These are phyloP conservation scores for Paraconiothyrium brasiliense DNA, from an alignment of 2,329 filamentous ascomycete genomes.

Conservation along the genomic window DNA sequence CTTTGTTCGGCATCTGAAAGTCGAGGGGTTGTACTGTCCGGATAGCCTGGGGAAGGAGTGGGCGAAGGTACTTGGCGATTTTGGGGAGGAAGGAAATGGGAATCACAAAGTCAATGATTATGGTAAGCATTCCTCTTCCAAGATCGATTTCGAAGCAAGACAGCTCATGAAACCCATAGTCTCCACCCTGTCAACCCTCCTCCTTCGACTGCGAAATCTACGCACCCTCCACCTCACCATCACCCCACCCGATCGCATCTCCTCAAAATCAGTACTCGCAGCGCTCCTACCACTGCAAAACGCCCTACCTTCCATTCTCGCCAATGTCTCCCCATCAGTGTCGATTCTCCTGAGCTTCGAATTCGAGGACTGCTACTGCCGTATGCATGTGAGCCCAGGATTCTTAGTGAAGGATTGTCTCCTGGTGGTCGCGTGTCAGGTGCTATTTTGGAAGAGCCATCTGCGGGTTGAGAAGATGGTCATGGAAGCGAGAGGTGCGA, in stretches of 20 bases:
- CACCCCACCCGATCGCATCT: constrained; percentile 19
- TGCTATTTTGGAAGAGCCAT: constrained; percentile 40
- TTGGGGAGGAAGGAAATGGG: constrained; percentile 27
- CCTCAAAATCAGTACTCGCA: constrained; percentile 31
- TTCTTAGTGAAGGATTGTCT: constrained; percentile 31
- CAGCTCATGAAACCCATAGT: neutral
- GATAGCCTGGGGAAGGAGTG: neutral
- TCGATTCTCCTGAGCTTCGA: constrained; percentile 31
- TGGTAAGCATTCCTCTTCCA: neutral
- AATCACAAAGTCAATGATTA: constrained; percentile 9
- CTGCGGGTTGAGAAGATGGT: constrained; percentile 34
- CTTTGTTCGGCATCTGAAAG: constrained; percentile 34
- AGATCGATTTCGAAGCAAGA: neutral
- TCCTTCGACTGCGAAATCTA: constrained; percentile 10
- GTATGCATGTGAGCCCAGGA: constrained; percentile 23
- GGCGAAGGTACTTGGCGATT: neutral
- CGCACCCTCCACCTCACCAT: constrained; percentile 21
- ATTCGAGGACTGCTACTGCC: constrained; percentile 42
- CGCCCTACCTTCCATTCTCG: constrained; percentile 30
- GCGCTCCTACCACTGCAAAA: constrained; percentile 34
- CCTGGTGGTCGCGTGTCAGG: constrained; percentile 39
- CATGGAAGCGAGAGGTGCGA: constrained; percentile 25
- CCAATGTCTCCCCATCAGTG: constrained; percentile 16
- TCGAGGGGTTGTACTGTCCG: constrained; percentile 42
- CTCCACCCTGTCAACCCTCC: constrained; percentile 5